These are phyloP conservation scores for Serendipita sp. DNA, from an alignment of 1,284 basidiomycete species.

Conservation along the genomic window DNA sequence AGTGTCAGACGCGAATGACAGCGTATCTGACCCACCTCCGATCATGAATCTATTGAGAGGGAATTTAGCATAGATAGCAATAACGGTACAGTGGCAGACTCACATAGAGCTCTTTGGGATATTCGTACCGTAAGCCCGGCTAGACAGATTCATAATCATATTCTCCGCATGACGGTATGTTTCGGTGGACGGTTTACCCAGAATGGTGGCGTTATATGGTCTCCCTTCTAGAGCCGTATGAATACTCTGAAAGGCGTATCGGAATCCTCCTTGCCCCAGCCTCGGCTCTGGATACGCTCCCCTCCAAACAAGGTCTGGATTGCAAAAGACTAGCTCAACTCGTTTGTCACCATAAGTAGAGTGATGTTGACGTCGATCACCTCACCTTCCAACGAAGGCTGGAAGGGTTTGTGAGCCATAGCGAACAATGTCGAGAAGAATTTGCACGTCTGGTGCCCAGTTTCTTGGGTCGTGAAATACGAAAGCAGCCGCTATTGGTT, in stretches of 20 bases:
- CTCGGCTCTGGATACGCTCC: conserved; percentile 69
- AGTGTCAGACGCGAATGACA: neutral
- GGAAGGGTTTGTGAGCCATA: conserved; percentile 46
- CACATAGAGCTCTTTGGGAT: neutral
- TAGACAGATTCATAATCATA: conserved; percentile 40
- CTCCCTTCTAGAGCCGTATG: conserved; percentile 71
- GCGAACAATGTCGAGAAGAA: conserved; percentile 70
- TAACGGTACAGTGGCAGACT: neutral
- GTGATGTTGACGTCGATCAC: conserved; percentile 18
- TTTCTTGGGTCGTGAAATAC: conserved; percentile 89
- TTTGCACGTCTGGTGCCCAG: conserved; percentile 84
- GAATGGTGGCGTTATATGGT: conserved; percentile 55
- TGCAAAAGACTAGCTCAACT: conserved; percentile 77
- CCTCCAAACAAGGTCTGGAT: conserved; percentile 79
- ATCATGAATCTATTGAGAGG: conserved; percentile 58
- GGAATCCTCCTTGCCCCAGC: conserved; percentile 86
- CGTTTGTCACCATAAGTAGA: conserved; percentile 23
- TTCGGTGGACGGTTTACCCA: conserved; percentile 65
- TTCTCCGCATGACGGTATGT: conserved; percentile 79
- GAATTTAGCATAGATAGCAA: neutral
- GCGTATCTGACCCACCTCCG: conserved; percentile 44
- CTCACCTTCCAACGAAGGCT: conserved; percentile 25
- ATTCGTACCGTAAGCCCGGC: neutral
- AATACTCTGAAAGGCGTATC: conserved; percentile 66
- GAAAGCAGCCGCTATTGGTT: conserved; percentile 65